Evolutionary conservation across 1,139 yeast genomes (phyloP).

Genomic region (Saccharomyces hybrid): DNA sequence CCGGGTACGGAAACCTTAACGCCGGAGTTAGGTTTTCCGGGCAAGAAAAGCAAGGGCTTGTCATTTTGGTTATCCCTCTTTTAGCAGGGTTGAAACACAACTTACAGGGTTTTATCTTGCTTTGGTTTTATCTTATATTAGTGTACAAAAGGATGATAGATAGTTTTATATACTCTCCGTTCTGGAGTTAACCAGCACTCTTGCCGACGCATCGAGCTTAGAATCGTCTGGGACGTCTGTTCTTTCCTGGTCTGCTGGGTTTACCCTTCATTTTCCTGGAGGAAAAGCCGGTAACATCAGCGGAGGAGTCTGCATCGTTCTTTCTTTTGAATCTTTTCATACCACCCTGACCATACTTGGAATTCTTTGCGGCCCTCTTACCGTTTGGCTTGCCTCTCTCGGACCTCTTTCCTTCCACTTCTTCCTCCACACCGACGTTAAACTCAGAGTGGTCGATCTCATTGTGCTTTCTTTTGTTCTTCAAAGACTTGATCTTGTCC

Average conservation of each 20-base stretch:
- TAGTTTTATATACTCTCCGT: slow-evolving; percentile 45
- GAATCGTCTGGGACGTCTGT: slow-evolving; percentile 41
- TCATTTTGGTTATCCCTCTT: neutral
- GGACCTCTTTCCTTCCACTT: slow-evolving; percentile 33
- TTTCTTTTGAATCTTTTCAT: slow-evolving; percentile 64
- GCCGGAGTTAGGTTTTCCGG: neutral
- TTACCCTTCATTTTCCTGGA: slow-evolving; percentile 48
- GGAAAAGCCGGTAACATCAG: slow-evolving; percentile 60
- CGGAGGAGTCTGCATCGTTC: slow-evolving; percentile 69
- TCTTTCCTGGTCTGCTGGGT: slow-evolving; percentile 66
- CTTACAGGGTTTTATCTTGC: neutral
- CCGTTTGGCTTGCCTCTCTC: slow-evolving; percentile 44
- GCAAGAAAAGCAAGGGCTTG: neutral
- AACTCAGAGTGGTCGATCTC: slow-evolving; percentile 49
- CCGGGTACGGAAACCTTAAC: neutral
- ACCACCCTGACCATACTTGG: slow-evolving; percentile 68
- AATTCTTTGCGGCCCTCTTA: slow-evolving; percentile 60
- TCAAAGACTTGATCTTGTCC: slow-evolving; percentile 81
- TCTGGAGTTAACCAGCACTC: slow-evolving; percentile 49
- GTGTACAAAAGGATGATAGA: neutral
- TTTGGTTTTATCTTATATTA: neutral
- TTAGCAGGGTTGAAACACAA: neutral
- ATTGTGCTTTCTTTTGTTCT: slow-evolving; percentile 75
- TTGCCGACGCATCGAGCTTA: slow-evolving; percentile 6
- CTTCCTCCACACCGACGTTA: slow-evolving; percentile 83